Base-by-base conservation (phyloP, 805 yeast genomes). In the Yarrowia porcina region DNA sequence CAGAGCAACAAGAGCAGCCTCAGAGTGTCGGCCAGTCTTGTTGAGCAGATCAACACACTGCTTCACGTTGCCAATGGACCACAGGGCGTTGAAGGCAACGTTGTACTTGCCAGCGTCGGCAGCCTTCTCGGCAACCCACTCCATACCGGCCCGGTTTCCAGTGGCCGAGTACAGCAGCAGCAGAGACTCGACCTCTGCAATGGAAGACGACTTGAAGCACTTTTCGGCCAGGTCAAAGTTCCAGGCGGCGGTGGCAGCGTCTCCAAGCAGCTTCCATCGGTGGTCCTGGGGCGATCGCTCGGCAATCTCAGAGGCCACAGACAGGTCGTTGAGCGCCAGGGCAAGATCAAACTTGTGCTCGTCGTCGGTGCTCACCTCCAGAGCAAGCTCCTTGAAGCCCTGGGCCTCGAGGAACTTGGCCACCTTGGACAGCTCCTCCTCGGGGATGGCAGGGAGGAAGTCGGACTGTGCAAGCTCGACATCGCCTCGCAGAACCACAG, bases 291-390 rank as follows among this genome's bases (percentile, higher is more conserved):
- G 65, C 23, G 66, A 66, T 17, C 44, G 77, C 74, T 77, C 72
- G 8, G 90, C 87, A 69, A 88, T 82, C 39, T 83, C 84, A 67
- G 82, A 80, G 7, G 98, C 98, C 67, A 87, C 80, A 2, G 76
- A 73, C 66, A 94, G 83, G 70, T 89, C 82, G 62, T 83, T 82
- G n/a, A 91, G 84, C 63, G 86, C 81, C 54, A 94, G 77, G 10
- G 97, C 93, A 65, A 94, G 83, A 71, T 90, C 97, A 73, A 94
- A 94, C 74, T 85, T 88, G 72, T 96, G 97, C 72, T 93, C 98
- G 59, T 82, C 77, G 74, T 94, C 99, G 67, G 86, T 88, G 4
- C 97, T 85, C 61, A 92, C 82, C 56, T 88, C 81, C 63, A 88
- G 80, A 1, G 99, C 97, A 70, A 90, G 88, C 66, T 90, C 87